Base-by-base conservation (phyloP, 768 basidiomycete species). In the Russula abietina region DNA sequence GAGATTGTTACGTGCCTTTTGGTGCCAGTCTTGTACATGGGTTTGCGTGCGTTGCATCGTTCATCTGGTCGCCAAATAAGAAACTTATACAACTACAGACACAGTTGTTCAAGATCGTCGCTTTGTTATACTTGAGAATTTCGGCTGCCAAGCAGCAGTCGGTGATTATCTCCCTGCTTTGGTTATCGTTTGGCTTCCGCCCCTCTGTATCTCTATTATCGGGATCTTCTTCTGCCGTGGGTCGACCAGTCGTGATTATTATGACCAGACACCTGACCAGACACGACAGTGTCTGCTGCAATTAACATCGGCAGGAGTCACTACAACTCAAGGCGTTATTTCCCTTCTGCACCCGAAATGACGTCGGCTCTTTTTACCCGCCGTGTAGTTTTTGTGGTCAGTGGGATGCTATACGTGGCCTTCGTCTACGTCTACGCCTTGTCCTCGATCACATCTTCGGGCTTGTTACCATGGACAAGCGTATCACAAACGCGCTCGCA, bases 91-190 rank as follows among this genome's bases (percentile, higher is more conserved):
- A 11, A 22, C 39, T 6, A 39, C 59, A 68, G 67, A 68, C 43
- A 46, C 67, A 14, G 59, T 63, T 39, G 62, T 68, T 48, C 67
- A 68, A 33, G 58, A 66, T 19, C 61, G 41, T 59, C 67, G 67
- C 12, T 68, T 68, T 38, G 52, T 56, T 39, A 56, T 68, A 60
- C 32, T 66, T 16, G 43, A 65, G 49, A 56, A 63, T 52, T 28
- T 66, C 26, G 67, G 67, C 65, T 68, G 67, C 59, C 67, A 66
- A 51, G 58, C 61, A 3, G 65, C 65, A 9, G 59, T 68, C 30
- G 53, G 66, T 28, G 36, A 63, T 58, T 68, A 61, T 24, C 32
- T 66, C 19, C 65, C 52, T n/a, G 61, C 55, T 11, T 49, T 68
- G 19, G 50, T 68, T 30, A 41, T 68, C 12, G 67, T 67, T 22